Evolutionary conservation across 2,329 filamentous ascomycete genomes (phyloP).

Genomic region (Colletotrichum tropicicola): DNA sequence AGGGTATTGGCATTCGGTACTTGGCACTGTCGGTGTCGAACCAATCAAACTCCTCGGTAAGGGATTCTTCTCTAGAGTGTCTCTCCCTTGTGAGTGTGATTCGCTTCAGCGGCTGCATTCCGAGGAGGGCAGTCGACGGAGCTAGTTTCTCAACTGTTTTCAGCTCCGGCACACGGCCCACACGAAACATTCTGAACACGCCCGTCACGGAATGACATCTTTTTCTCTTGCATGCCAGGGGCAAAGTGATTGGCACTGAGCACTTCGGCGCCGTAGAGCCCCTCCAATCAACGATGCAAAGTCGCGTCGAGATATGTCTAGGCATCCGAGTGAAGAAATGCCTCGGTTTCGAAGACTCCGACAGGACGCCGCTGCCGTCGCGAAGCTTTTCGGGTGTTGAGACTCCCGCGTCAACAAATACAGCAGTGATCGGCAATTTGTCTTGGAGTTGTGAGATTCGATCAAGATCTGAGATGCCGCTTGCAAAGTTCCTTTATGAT

Average conservation of each 20-base stretch:
- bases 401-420: no score
- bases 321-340: no score
- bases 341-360: no score
- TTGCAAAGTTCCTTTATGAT: no score
- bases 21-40: not conserved
- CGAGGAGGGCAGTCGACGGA: not conserved
- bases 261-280: not conserved
- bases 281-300: not conserved
- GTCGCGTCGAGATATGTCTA: not conserved
- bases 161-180: not conserved
- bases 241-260: not conserved
- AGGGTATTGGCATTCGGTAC: not conserved
- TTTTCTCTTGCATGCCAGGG: not conserved
- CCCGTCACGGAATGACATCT: not conserved
- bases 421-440: no score
- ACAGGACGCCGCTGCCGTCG: no score
- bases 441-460: no score
- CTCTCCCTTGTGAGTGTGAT: not conserved
- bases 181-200: not conserved
- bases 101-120: not conserved
- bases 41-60: not conserved
- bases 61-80: not conserved
- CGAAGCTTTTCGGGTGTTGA: no score
- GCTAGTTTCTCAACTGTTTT: not conserved
- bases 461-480: no score